Percentiles rank a stretch among this genome's conserved stretches.
These are phyloP conservation scores for Moelleriella libera DNA, from an alignment of 2,329 filamentous ascomycete genomes.

Conservation along the genomic window DNA sequence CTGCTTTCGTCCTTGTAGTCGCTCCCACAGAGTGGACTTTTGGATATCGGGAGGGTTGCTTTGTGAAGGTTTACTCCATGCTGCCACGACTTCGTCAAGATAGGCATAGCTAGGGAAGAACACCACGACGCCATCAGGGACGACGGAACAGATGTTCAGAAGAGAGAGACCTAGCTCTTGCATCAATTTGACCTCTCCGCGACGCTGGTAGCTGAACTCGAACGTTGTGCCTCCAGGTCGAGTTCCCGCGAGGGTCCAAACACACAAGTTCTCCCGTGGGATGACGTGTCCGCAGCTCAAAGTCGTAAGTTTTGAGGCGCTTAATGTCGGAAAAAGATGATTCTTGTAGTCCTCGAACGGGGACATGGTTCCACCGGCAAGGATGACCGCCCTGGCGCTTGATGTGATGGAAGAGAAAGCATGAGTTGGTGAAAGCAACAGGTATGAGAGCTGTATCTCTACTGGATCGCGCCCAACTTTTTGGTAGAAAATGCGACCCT, in stretches of 20 bases:
- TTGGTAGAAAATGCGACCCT: slow-evolving; percentile 52
- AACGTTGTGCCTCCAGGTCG: slow-evolving; percentile 38
- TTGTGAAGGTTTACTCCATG: slow-evolving; percentile 36
- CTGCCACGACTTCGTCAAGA: slow-evolving; percentile 55
- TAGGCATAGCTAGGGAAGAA: slow-evolving; percentile 97
- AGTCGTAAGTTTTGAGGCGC: slow-evolving; percentile 51
- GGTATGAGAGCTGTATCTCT: slow-evolving; percentile 60
- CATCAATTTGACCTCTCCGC: slow-evolving; percentile 56
- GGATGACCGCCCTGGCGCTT: slow-evolving; percentile 70
- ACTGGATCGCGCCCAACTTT: slow-evolving; percentile 20
- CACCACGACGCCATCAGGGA: slow-evolving; percentile 81
- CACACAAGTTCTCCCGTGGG: slow-evolving; percentile 65
- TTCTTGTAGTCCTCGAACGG: slow-evolving; percentile 83
- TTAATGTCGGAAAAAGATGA: slow-evolving; percentile 70
- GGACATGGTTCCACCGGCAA: slow-evolving; percentile 95
- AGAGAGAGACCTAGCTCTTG: slow-evolving; percentile 61
- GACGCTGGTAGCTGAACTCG: slow-evolving; percentile 77
- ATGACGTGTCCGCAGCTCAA: slow-evolving; percentile 94
- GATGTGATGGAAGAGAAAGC: slow-evolving; percentile 83
- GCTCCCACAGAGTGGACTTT: slow-evolving; percentile 38
- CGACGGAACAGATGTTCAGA: slow-evolving; percentile 53
- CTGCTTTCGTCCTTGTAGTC: slow-evolving; percentile 42
- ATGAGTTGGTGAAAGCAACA: slow-evolving; percentile 80
- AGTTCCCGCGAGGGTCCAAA: slow-evolving; percentile 48
- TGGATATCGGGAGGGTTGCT: slow-evolving; percentile 6